Base-by-base conservation (phyloP, 805 yeast genomes). In the Ogataea corticis region DNA sequence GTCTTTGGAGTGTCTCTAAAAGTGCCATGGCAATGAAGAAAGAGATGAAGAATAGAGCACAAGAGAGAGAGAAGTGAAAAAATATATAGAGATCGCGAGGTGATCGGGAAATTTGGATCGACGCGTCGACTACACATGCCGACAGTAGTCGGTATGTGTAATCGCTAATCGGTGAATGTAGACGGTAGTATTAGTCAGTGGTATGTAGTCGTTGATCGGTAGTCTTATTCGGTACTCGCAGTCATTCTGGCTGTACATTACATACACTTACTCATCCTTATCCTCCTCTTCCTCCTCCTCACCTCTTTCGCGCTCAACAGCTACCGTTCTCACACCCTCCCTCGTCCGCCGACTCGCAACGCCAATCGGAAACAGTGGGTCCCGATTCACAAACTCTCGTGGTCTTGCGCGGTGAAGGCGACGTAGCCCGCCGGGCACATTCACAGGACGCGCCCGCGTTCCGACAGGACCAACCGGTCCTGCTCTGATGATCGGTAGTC, bases 11-110 rank as follows among this genome's bases (percentile, higher is more conserved):
- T 4, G 66, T 62, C 41, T 74, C 79, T 25, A 77, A 53, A 18
- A 77, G 59, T 3, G 81, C 76, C 82, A 77, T 76, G 17, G 18
- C n/a, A n/a, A n/a, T n/a, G n/a, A n/a, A n/a, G n/a, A n/a, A n/a
- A n/a, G n/a, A n/a, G n/a, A n/a, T n/a, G n/a, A n/a, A n/a, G n/a
- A n/a, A n/a, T n/a, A n/a, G n/a, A n/a, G n/a, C n/a, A n/a, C n/a
- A n/a, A n/a, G n/a, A n/a, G n/a, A n/a, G n/a, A n/a, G n/a, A n/a
- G n/a, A n/a, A n/a, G n/a, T n/a, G n/a, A n/a, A n/a, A n/a, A n/a
- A n/a, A n/a, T n/a, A n/a, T n/a, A n/a, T n/a, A n/a, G n/a, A n/a
- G n/a, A n/a, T n/a, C n/a, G n/a, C n/a, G n/a, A n/a, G n/a, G n/a
- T n/a, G n/a, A n/a, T n/a, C n/a, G n/a, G n/a, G n/a, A n/a, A n/a